phyloP scores from a whole-genome alignment of 2,329 filamentous ascomycete species.

The Nothophaeocryptopus gaeumannii region DNA sequence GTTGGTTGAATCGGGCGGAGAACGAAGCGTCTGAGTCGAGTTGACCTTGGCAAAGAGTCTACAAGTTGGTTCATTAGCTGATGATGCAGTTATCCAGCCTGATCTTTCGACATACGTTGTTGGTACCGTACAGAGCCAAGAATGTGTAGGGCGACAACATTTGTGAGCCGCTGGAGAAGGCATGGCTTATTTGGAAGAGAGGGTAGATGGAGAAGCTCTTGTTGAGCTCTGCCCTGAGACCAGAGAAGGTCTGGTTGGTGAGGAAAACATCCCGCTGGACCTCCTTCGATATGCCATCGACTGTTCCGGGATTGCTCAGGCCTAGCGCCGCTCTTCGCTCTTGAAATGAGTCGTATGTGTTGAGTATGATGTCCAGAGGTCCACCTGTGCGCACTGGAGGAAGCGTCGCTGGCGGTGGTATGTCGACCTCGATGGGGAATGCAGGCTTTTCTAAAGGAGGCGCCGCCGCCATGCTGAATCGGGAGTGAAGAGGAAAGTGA shows the following conservation, averaged over 20 bases:
- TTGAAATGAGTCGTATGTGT: conserved; percentile 77
- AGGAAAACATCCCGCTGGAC: conserved; percentile 95
- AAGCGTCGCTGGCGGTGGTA: conserved; percentile 21
- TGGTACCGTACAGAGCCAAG: conserved; percentile 87
- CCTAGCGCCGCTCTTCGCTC: conserved; percentile 85
- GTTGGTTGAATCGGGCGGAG: conserved; percentile 86
- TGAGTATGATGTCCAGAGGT: conserved; percentile 40
- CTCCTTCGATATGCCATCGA: conserved; percentile 86
- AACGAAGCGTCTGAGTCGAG: conserved; percentile 89
- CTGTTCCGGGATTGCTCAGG: conserved; percentile 84
- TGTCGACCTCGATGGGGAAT: conserved; percentile 23
- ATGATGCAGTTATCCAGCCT: conserved; percentile 8
- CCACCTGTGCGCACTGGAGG: conserved; percentile 28
- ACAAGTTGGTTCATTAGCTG: conserved; percentile 16
- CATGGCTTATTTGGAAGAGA: conserved; percentile 95
- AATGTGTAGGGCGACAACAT: conserved; percentile 92
- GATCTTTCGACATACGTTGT: conserved; percentile 61
- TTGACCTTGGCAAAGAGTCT: conserved; percentile 96
- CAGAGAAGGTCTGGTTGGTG: conserved; percentile 95
- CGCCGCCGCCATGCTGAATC: conserved; percentile 14
- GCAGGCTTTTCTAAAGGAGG: conserved; percentile 29
- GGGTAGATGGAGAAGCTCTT: conserved; percentile 93
- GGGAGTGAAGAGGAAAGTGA: not conserved
- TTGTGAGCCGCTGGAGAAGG: conserved; percentile 88
- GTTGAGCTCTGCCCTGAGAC: conserved; percentile 91